These are phyloP conservation scores for Fraxinus xanthoxyloides DNA, from an alignment of 305 asterid species.

Conservation along the genomic window DNA sequence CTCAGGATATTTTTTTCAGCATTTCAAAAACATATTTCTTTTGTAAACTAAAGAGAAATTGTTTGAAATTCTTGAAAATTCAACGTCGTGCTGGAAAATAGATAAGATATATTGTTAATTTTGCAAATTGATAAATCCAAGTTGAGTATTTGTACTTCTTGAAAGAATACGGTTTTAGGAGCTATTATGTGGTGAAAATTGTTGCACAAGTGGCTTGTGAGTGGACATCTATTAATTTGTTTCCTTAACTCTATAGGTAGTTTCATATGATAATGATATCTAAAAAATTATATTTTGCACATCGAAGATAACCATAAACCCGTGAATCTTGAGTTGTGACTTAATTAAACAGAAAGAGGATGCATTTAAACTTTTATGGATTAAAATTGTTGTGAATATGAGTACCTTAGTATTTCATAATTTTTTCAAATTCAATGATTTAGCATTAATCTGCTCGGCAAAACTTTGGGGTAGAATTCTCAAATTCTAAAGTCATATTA, in stretches of 20 bases:
- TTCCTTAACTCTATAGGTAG: neutral
- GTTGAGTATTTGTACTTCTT: neutral
- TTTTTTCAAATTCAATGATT: neutral
- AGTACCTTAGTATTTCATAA: neutral
- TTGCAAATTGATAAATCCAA: neutral
- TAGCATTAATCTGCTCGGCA: neutral
- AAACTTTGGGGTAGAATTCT: neutral
- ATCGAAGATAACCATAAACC: neutral
- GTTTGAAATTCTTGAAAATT: neutral
- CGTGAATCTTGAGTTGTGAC: neutral
- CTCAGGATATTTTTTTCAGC: neutral
- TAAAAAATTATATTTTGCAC: neutral
- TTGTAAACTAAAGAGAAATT: neutral
- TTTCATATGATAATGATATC: neutral
- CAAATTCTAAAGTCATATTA: neutral
- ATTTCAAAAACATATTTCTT: neutral
- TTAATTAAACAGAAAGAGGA: neutral
- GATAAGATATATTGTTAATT: neutral
- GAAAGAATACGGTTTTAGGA: neutral
- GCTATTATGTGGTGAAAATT: neutral
- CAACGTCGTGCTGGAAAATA: neutral
- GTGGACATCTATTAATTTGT: neutral
- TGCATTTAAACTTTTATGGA: neutral
- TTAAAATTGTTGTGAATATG: neutral
- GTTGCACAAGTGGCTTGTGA: neutral